Base-by-base conservation (phyloP, 768 basidiomycete genomes). In the Botryobasidium botryosum region DNA sequence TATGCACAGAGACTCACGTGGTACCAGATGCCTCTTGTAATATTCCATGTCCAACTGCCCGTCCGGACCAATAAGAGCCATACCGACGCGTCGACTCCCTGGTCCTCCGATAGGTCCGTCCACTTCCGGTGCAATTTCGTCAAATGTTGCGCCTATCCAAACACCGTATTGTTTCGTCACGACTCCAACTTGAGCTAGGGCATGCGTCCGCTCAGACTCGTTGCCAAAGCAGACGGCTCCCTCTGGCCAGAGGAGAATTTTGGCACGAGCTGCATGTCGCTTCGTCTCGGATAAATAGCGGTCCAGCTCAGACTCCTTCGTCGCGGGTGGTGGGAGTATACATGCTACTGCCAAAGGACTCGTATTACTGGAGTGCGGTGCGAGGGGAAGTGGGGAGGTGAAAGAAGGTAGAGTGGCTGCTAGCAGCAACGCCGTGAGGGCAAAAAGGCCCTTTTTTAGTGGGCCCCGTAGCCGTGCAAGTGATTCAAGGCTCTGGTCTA, bases 231-330 rank as follows among this genome's bases (percentile, higher is more conserved):
- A 57, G 0, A 87, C 73, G 0, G 83, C 82, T 5, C 76, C 75
- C 58, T 87, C 84, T 0, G 85, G 83, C 82, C 84, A 87, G 1
- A 88, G 62, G 13, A 84, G 54, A 13, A 88, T 55, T 32, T 69
- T 67, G 1, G 79, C 75, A 3, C 50, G 38, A 4, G 43, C 55
- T 6, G 62, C 63, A 44, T 77, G 53, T n/a, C 55, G 65, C 35
- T 53, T 53, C 3, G 69, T 74, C 57, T 80, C 82, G 0, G 36
- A 27, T n/a, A 84, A 66, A 57, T 71, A 87, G 49, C 78, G 71
- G 0, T 73, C 55, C 12, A 87, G 58, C 0, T 62, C 64, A 2
- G 70, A 61, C 5, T 55, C 52, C 26, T 58, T 15, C 7, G 48
- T 15, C 61, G 21, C 67, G 64, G 7, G 68, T 62, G 49, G 66